These are phyloP conservation scores for Tulasnella calospora DNA, from an alignment of 768 basidiomycete species.

Conservation along the genomic window DNA sequence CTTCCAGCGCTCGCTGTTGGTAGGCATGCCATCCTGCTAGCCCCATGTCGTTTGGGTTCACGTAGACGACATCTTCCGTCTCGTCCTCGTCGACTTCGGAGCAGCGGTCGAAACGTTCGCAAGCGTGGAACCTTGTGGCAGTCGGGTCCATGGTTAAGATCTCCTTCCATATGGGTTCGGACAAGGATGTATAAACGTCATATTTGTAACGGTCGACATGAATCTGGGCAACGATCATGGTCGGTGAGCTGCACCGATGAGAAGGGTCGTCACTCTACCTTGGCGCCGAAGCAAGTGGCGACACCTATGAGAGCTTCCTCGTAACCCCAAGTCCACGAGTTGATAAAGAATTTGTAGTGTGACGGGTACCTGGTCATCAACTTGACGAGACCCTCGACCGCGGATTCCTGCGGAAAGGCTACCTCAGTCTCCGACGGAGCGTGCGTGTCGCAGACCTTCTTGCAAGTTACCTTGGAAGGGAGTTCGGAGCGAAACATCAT, in stretches of 20 bases:
- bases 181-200: constrained; percentile 51
- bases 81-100: constrained; percentile 43
- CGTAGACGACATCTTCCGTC: constrained; percentile 64
- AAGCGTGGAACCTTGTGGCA: constrained; percentile 84
- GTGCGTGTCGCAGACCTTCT: constrained; percentile 26
- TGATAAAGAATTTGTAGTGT: constrained; percentile 76
- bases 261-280: constrained; percentile 41
- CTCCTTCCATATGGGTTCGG: constrained; percentile 56
- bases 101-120: constrained; percentile 79
- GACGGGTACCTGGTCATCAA: constrained; percentile 65
- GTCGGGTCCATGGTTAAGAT: constrained; percentile 58
- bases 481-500: constrained; percentile 50
- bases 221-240: constrained; percentile 46
- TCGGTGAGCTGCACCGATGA: background rate
- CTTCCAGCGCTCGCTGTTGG: constrained; percentile 41
- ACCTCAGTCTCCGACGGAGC: background rate
- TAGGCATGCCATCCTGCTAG: constrained; percentile 53
- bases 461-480: constrained; percentile 53
- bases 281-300: constrained; percentile 56
- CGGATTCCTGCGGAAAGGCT: constrained; percentile 50
- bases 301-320: constrained; percentile 83
- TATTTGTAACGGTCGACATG: constrained; percentile 90
- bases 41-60: constrained; percentile 78
- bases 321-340: constrained; percentile 95
- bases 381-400: constrained; percentile 58